Conservation (phyloP, 176 grass and related monocot genomes). For the Bolboschoenus planiculmis region DNA sequence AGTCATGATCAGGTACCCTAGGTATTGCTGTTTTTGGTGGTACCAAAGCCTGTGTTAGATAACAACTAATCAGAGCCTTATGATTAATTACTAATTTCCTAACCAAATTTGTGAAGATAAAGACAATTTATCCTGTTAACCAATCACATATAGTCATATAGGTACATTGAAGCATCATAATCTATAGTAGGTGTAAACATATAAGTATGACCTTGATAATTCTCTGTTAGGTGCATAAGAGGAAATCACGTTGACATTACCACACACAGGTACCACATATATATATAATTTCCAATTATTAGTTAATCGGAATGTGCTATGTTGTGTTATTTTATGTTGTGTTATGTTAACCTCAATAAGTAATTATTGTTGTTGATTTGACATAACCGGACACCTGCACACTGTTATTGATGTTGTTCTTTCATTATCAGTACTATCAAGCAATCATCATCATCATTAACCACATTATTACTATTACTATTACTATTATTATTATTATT, state of each 20-base stretch:
- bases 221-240: neutral
- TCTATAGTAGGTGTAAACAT: conserved; percentile 7
- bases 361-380: neutral
- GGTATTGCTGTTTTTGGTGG: neutral
- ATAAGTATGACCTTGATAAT: neutral
- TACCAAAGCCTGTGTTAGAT: conserved; percentile 17
- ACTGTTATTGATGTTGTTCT: neutral
- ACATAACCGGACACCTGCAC: neutral
- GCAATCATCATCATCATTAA: neutral
- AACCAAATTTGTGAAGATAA: conserved; percentile 7
- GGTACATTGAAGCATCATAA: conserved; percentile 8
- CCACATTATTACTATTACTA: neutral
- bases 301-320: neutral
- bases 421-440: neutral
- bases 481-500: too few relatives aligned
- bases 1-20: conserved; percentile 5
- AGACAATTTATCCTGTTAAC: conserved; percentile 21
- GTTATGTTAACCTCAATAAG: neutral
- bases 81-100: conserved; percentile 13
- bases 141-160: neutral
- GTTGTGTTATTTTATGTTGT: too few relatives aligned
- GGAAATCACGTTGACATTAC: conserved; percentile 7
- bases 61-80: conserved; percentile 12
- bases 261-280: neutral
- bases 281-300: conserved; percentile 14